Conservation (phyloP, 2,329 filamentous ascomycete genomes). For the Orbilia brochopaga region DNA sequence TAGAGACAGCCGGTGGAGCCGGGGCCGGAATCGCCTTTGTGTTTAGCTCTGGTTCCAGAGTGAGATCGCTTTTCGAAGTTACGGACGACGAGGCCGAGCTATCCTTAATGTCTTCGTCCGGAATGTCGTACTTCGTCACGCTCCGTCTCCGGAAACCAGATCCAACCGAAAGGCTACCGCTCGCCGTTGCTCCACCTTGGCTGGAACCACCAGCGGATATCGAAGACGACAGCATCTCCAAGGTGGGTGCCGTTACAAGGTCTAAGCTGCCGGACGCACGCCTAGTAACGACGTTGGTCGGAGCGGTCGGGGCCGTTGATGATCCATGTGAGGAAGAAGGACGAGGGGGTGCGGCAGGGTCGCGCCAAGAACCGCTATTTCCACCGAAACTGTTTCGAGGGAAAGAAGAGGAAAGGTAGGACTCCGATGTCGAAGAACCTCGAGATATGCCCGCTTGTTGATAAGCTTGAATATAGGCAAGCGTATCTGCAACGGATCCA, state of each 20-base stretch:
- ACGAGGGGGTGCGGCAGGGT: constrained; percentile 35
- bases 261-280: constrained; percentile 36
- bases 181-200: constrained; percentile 18
- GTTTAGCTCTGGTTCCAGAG: constrained; percentile 14
- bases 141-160: constrained; percentile 47
- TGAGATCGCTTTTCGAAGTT: constrained; percentile 45
- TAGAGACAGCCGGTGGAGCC: constrained; percentile 7
- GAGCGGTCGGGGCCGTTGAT: constrained; percentile 17
- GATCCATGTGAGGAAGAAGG: constrained; percentile 43
- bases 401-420: constrained; percentile 47
- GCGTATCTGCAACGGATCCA: constrained; percentile 39
- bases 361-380: constrained; percentile 36
- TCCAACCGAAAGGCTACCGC: constrained; percentile 30
- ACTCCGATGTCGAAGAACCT: constrained; percentile 44
- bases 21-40: constrained; percentile 7
- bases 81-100: constrained; percentile 50
- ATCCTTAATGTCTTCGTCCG: constrained; percentile 50
- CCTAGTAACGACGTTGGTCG: constrained; percentile 34
- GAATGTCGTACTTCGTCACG: constrained; percentile 50
- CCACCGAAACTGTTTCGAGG: constrained; percentile 45
- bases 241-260: constrained; percentile 39
- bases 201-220: constrained; percentile 20
- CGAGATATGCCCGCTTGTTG: constrained; percentile 46
- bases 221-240: constrained; percentile 43
- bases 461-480: constrained; percentile 48